phyloP scores from a whole-genome alignment of 805 yeast species.

The Saccharomyces jurei region DNA sequence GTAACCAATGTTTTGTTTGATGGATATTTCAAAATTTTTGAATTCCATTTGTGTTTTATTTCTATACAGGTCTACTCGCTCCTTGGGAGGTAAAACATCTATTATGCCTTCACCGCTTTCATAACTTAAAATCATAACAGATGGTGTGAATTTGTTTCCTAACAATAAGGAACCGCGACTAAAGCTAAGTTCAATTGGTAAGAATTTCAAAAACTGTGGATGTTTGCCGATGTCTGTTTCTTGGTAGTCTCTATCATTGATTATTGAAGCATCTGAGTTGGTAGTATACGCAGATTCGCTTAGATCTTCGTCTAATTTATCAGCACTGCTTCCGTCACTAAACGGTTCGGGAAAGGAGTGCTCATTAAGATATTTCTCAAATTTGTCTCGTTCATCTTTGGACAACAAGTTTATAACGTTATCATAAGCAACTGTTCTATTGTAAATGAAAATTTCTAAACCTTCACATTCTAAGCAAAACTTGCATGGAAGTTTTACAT shows the following conservation, averaged over 20 bases:
- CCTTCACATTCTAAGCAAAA: slow-evolving; percentile 61
- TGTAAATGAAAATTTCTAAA: slow-evolving; percentile 73
- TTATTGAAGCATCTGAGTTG: slow-evolving; percentile 2
- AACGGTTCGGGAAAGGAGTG: slow-evolving; percentile 12
- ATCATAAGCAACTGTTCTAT: slow-evolving; percentile 72
- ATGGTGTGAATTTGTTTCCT: slow-evolving; percentile 75
- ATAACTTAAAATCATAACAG: slow-evolving; percentile 57
- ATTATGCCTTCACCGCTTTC: slow-evolving; percentile 45
- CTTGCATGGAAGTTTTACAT: slow-evolving; percentile 47
- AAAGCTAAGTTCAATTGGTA: slow-evolving; percentile 59
- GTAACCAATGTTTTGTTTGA: slow-evolving; percentile 68
- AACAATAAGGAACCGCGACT: slow-evolving; percentile 64
- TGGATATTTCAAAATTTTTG: slow-evolving; percentile 45
- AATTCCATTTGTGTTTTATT: slow-evolving; percentile 38
- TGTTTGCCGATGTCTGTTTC: not conserved
- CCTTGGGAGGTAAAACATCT: slow-evolving; percentile 45
- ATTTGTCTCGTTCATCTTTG: slow-evolving; percentile 16
- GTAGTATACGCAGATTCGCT: slow-evolving; percentile 11
- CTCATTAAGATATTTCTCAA: slow-evolving; percentile 16
- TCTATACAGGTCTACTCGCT: slow-evolving; percentile 51
- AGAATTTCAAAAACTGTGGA: slow-evolving; percentile 26
- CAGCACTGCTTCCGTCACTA: slow-evolving; percentile 12
- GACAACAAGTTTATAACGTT: slow-evolving; percentile 38
- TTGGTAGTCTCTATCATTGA: slow-evolving; percentile 13
- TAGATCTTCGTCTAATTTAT: slow-evolving; percentile 6